Percentiles rank a stretch among this genome's conserved stretches.
phyloP scores from a whole-genome alignment of 768 basidiomycete genomes.

The Piloderma croceum region DNA sequence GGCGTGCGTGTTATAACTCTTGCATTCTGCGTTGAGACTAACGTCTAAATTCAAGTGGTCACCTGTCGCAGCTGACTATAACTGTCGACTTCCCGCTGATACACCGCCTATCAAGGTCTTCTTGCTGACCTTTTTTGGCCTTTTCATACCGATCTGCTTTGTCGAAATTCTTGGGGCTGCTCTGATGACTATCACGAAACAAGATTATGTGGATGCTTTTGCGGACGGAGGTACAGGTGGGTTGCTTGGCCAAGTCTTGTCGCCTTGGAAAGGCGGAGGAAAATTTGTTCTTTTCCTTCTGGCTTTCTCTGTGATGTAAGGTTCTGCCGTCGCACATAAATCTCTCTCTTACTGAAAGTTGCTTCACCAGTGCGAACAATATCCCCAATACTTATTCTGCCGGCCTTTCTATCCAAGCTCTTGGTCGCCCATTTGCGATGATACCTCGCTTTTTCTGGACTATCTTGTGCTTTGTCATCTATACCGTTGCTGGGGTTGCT shows the following conservation, averaged over 20 bases:
- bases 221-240: constrained; percentile 37
- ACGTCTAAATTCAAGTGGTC: constrained; percentile 42
- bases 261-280: constrained; percentile 39
- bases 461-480: constrained; percentile 31
- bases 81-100: constrained; percentile 41
- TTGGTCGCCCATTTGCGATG: constrained; percentile 37
- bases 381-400: constrained; percentile 43
- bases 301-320: constrained; percentile 38
- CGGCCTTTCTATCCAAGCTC: constrained; percentile 41
- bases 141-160: constrained; percentile 44
- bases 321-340: constrained; percentile 1
- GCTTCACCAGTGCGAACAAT: constrained; percentile 27
- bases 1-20: constrained; percentile 34
- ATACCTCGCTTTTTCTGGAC: constrained; percentile 45
- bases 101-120: constrained; percentile 41
- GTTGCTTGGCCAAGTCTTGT: constrained; percentile 37
- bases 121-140: constrained; percentile 43
- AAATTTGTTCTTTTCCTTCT: constrained; percentile 39
- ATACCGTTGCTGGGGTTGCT: constrained; percentile 35
- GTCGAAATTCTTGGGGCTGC: constrained; percentile 31
- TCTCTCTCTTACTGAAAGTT: too few relatives aligned
- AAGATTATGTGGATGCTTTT: constrained; percentile 36
- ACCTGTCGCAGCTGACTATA: constrained; percentile 50
- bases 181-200: constrained; percentile 37
- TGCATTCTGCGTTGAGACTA: background rate